Percentiles rank a stretch among this genome's conserved stretches.
These are phyloP conservation scores for Protea cynaroides DNA, from an alignment of 164 flowering plant species.

Conservation along the genomic window DNA sequence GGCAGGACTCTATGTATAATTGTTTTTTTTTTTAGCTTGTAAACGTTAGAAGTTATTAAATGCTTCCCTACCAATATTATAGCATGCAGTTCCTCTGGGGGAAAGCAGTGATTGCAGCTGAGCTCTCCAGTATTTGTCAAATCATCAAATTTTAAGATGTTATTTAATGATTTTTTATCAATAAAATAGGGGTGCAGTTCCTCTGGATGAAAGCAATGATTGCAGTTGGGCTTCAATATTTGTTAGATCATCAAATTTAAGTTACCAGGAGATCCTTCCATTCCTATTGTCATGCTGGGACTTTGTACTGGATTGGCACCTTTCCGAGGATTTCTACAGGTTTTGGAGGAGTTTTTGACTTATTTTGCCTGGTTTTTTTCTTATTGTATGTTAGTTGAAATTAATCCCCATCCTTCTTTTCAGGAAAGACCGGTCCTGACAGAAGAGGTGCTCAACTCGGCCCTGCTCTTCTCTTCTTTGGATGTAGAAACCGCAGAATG, in stretches of 20 bases:
- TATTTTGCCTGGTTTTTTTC: not conserved
- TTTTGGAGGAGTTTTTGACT: slow-evolving; percentile 7
- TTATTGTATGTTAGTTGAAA: not conserved
- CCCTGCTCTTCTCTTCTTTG: slow-evolving; percentile 47
- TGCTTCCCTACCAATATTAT: slow-evolving; percentile 12
- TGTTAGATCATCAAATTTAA: slow-evolving; percentile 72
- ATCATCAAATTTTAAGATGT: slow-evolving; percentile 62
- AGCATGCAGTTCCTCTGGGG: slow-evolving; percentile 68
- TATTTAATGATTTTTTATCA: too few species aligned
- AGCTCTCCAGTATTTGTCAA: slow-evolving; percentile 84
- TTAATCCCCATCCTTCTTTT: not conserved
- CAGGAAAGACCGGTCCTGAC: slow-evolving; percentile 55
- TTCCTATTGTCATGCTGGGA: slow-evolving; percentile 77
- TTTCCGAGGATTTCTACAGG: slow-evolving; percentile 90
- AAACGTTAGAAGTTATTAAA: not conserved
- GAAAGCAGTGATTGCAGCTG: slow-evolving; percentile 53
- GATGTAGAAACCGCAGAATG: slow-evolving; percentile 54
- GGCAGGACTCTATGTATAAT: too few species aligned
- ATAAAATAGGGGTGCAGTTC: too few species aligned
- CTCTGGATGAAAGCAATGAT: slow-evolving; percentile 42
- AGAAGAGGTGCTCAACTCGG: slow-evolving; percentile 48
- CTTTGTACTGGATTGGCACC: slow-evolving; percentile 96
- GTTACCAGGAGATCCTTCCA: slow-evolving; percentile 57
- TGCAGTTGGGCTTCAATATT: slow-evolving; percentile 85
- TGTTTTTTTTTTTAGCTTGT: too few species aligned